These are phyloP conservation scores for Fraxinus latifolia DNA, from an alignment of 305 asterid species.

Conservation along the genomic window DNA sequence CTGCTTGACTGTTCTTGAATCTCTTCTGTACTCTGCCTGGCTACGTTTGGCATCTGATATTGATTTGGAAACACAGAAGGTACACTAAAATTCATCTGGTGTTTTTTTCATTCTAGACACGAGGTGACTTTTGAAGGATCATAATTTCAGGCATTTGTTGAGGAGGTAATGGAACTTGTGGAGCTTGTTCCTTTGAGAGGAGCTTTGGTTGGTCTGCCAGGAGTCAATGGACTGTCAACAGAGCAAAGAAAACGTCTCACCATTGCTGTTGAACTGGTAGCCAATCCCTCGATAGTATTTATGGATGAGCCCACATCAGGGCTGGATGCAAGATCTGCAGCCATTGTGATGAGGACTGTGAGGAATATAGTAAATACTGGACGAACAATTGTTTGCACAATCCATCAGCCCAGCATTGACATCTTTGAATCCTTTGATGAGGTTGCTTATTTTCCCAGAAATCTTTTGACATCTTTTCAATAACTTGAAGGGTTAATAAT, in stretches of 20 bases:
- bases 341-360: constrained; percentile 97
- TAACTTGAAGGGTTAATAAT: background rate
- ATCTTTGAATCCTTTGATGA: constrained; percentile 96
- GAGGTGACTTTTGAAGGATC: constrained; percentile 25
- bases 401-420: constrained; percentile 97
- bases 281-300: constrained; percentile 88
- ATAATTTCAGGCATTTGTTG: constrained; percentile 76
- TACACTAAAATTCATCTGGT: constrained; percentile 27
- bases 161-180: constrained; percentile 96
- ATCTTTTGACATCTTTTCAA: background rate
- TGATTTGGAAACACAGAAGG: constrained; percentile 83
- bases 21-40: constrained; percentile 91
- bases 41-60: constrained; percentile 75
- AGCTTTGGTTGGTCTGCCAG: constrained; percentile 91
- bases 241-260: constrained; percentile 96
- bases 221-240: constrained; percentile 88
- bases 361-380: constrained; percentile 94
- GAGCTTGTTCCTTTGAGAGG: constrained; percentile 84
- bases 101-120: constrained; percentile 20
- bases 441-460: constrained; percentile 43
- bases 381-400: constrained; percentile 94
- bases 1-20: constrained; percentile 83
- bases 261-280: constrained; percentile 92
- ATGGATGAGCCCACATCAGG: constrained; percentile 99
- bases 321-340: constrained; percentile 96